Conservation (phyloP, 2,329 filamentous ascomycete genomes). For the Phialophora verrucosa region DNA sequence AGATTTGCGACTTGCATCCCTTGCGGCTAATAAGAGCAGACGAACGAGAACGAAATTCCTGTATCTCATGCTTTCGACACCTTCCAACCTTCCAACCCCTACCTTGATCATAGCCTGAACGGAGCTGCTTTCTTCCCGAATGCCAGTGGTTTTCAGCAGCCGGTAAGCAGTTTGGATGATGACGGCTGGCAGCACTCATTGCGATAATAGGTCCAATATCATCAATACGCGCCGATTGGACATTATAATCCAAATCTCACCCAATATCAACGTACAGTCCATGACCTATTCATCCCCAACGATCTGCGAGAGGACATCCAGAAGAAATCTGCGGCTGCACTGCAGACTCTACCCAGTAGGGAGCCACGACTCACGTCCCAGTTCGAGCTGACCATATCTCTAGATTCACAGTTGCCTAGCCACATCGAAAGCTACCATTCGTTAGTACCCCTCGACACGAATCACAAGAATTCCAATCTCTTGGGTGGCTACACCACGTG, state of each 20-base stretch:
- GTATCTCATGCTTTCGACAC: slow-evolving; percentile 33
- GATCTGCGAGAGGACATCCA: slow-evolving; percentile 85
- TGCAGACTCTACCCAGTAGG: slow-evolving; percentile 81
- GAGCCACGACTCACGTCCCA: slow-evolving; percentile 26
- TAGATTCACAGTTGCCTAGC: slow-evolving; percentile 72
- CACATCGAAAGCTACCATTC: slow-evolving; percentile 88
- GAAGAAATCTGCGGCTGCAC: slow-evolving; percentile 81
- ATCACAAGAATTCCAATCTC: slow-evolving; percentile 75
- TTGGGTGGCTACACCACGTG: slow-evolving; percentile 85
- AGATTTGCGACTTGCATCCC: not conserved
- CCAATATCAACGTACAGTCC: slow-evolving; percentile 82
- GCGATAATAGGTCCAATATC: slow-evolving; percentile 74
- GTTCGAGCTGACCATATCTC: slow-evolving; percentile 25
- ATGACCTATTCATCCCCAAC: slow-evolving; percentile 91
- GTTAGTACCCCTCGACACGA: slow-evolving; percentile 84
- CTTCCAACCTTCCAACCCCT: slow-evolving; percentile 67
- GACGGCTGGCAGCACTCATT: slow-evolving; percentile 12
- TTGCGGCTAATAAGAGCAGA: slow-evolving; percentile 17
- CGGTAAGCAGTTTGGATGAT: slow-evolving; percentile 54
- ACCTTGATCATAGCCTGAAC: slow-evolving; percentile 70
- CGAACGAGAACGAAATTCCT: slow-evolving; percentile 33
- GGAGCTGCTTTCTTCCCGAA: slow-evolving; percentile 70
- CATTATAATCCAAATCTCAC: slow-evolving; percentile 80
- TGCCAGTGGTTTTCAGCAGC: slow-evolving; percentile 65
- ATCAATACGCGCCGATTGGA: slow-evolving; percentile 87